Base-by-base conservation (phyloP, 1,139 yeast genomes). In the Geotrichum candidum region DNA sequence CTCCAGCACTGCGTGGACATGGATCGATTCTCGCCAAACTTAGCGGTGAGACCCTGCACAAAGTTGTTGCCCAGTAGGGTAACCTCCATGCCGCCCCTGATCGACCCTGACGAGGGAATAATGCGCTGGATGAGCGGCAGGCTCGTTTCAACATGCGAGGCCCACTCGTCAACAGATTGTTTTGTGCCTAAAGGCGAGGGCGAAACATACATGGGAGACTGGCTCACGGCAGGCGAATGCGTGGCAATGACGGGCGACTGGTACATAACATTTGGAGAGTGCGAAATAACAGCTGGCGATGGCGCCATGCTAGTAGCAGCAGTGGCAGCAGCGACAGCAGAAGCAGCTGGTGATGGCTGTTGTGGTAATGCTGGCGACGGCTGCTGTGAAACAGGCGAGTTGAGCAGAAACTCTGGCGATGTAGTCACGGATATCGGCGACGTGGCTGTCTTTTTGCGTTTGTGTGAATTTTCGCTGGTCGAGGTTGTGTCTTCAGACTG, bases 1-100 rank as follows among this genome's bases (percentile, higher is more conserved):
- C 94, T 89, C 97, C 97, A 91, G 72, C 96, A 90, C 70, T 89
- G 96, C 0, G 96, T 89, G 2, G 96, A 90, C 52, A 89, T 76
- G 0, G 97, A 95, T 65, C 82, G 80, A 70, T 85, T 86, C 6
- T 88, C 84, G 53, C 97, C 97, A 74, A 91, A 92, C 72, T 87
- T 87, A 38, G 90, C 95, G 50, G 80, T 78, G 66, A 90, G 79
- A 1, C 96, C 96, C 33, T 88, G 88, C 62, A 85, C 84, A 78
- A 91, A 91, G 66, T 90, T 88, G 61, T 84, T 81, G 1, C 98
- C 98, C 54, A 91, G 78, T 55, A 91, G 76, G 0, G 97, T 92
- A 13, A 91, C 89, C 72, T 91, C 98, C 59, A 90, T 87, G 54
- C 97, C 97, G 66, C 98, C 97, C 69, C 96, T 82, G 33, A 90